Evolutionary conservation across 805 yeast genomes (phyloP).

Genomic region (Candida sonorensis): DNA sequence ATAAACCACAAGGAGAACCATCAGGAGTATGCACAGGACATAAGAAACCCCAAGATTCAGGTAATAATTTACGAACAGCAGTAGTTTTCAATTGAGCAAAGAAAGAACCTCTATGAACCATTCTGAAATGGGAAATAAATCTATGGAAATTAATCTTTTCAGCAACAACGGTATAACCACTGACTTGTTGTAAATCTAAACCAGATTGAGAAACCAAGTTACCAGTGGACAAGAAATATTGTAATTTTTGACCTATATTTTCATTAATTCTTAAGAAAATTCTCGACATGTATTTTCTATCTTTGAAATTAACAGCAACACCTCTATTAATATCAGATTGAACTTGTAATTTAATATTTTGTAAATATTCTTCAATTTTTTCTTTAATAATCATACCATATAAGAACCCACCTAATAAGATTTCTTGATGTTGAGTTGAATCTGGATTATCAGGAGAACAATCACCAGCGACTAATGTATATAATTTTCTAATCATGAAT

Average conservation of each 20-base stretch:
- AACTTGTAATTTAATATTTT: slow-evolving; percentile 63
- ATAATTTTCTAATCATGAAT: slow-evolving; percentile 93
- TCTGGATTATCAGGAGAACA: slow-evolving; percentile 98
- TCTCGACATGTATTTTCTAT: slow-evolving; percentile 74
- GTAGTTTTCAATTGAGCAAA: slow-evolving; percentile 97
- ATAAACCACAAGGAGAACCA: slow-evolving; percentile 98
- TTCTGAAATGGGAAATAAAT: slow-evolving; percentile 96
- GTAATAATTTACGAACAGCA: slow-evolving; percentile 89
- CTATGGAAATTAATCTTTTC: slow-evolving; percentile 97
- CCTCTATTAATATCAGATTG: slow-evolving; percentile 78
- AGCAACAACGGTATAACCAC: slow-evolving; percentile 97
- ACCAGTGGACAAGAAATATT: slow-evolving; percentile 94
- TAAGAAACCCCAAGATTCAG: slow-evolving; percentile 98
- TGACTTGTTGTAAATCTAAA: slow-evolving; percentile 93
- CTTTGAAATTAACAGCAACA: slow-evolving; percentile 73
- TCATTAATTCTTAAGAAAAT: slow-evolving; percentile 78
- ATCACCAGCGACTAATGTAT: slow-evolving; percentile 93
- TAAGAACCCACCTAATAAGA: slow-evolving; percentile 88
- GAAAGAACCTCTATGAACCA: slow-evolving; percentile 99
- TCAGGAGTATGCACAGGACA: slow-evolving; percentile 99
- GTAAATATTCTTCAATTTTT: slow-evolving; percentile 89
- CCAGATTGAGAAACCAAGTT: slow-evolving; percentile 96
- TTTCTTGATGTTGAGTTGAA: slow-evolving; percentile 98
- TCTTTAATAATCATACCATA: slow-evolving; percentile 97
- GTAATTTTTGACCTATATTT: slow-evolving; percentile 90